Conservation (phyloP, 345 rosid species). For the Rhizophora apiculata region DNA sequence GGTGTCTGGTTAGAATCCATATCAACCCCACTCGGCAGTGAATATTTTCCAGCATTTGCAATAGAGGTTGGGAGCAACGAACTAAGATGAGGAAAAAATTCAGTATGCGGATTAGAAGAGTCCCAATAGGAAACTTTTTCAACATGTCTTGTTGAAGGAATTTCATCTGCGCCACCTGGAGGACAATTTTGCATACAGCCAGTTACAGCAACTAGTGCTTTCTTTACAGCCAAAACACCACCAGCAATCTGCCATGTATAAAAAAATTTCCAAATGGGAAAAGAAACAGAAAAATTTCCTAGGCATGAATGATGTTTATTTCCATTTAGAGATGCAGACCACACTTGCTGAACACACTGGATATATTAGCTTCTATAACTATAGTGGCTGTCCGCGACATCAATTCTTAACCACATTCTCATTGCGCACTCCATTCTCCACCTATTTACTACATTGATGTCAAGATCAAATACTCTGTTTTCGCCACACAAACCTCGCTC, state of each 20-base stretch:
- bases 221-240: constrained; percentile 51
- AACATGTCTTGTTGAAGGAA: constrained; percentile 19
- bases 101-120: constrained; percentile 40
- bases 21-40: constrained; percentile 24
- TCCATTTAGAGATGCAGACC: too few species aligned
- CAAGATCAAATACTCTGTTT: too few species aligned
- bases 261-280: constrained; percentile 4
- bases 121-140: constrained; percentile 24
- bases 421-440: too few species aligned
- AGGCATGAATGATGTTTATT: too few species aligned
- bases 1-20: constrained; percentile 15
- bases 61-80: constrained; percentile 28
- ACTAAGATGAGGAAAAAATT: constrained; percentile 50
- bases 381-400: too few species aligned
- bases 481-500: too few species aligned
- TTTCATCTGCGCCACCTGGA: constrained; percentile 22
- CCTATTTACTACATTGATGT: too few species aligned
- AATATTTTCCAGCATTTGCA: constrained; percentile 9
- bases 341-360: too few species aligned
- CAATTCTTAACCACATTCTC: too few species aligned
- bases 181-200: constrained; percentile 38
- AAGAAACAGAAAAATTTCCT: background rate
- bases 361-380: too few species aligned
- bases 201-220: constrained; percentile 56
- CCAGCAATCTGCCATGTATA: constrained; percentile 49